Evolutionary conservation across 257 asterid species (phyloP).

Genomic region (Phtheirospermum japonicum): DNA sequence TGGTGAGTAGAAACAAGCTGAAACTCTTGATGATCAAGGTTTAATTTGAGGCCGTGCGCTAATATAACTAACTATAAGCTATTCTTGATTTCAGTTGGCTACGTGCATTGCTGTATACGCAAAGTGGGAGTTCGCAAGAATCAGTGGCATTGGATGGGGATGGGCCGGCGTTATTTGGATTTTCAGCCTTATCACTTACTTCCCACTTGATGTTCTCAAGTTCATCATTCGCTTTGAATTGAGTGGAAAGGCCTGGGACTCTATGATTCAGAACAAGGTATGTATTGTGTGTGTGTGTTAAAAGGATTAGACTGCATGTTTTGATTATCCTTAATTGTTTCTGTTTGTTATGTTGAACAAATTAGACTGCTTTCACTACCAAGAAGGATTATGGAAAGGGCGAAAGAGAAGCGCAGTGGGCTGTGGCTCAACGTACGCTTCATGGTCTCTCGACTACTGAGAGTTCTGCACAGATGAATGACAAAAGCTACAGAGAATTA

Average conservation of each 20-base stretch:
- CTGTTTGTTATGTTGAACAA: too few relatives aligned
- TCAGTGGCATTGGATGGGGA: constrained; percentile 83
- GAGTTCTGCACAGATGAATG: constrained; percentile 25
- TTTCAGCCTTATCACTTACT: constrained; percentile 60
- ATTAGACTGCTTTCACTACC: constrained; percentile 77
- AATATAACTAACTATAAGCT: too few relatives aligned
- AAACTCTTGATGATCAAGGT: too few relatives aligned
- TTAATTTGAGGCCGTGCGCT: too few relatives aligned
- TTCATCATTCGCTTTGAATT: constrained; percentile 56
- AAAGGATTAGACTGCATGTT: too few relatives aligned
- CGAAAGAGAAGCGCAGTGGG: constrained; percentile 89
- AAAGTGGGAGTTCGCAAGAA: constrained; percentile 68
- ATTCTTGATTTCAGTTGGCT: constrained; percentile 66
- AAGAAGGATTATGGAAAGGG: constrained; percentile 81
- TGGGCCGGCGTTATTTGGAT: constrained; percentile 89
- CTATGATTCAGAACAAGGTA: constrained; percentile 79
- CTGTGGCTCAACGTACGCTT: constrained; percentile 73
- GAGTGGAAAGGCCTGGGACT: constrained; percentile 77
- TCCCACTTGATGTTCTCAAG: constrained; percentile 82
- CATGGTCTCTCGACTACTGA: constrained; percentile 60
- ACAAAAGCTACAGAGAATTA: constrained; percentile 46
- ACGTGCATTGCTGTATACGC: constrained; percentile 69
- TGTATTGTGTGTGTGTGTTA: too few relatives aligned
- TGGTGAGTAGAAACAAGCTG: too few relatives aligned
- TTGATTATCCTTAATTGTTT: too few relatives aligned